phyloP scores from a whole-genome alignment of 345 rosid genomes.

The Ceriops tagal region DNA sequence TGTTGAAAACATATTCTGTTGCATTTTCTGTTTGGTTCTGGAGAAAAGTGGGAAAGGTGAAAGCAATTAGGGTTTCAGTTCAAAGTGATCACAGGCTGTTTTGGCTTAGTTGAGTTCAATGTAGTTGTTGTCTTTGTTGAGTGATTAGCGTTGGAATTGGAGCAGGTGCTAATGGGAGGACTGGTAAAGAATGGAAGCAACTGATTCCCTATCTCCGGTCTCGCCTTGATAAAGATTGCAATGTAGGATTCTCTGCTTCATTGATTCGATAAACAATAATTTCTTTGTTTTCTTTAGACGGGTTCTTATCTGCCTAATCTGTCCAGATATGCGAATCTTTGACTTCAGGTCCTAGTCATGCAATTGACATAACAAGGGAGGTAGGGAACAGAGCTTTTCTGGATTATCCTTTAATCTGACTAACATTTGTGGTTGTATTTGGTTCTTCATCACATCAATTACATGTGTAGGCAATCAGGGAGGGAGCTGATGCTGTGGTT shows the following conservation, averaged over 20 bases:
- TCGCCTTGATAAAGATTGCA: constrained; percentile 65
- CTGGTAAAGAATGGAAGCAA: constrained; percentile 87
- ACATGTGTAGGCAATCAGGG: constrained; percentile 65
- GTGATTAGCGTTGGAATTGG: constrained; percentile 10
- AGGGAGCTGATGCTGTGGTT: constrained; percentile 94
- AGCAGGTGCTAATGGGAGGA: constrained; percentile 89
- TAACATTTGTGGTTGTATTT: neutral
- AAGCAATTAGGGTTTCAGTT: neutral
- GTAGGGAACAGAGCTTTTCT: constrained; percentile 32
- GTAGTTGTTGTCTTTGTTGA: neutral
- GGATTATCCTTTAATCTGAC: constrained; percentile 18
- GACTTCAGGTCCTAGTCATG: constrained; percentile 93
- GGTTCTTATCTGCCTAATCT: neutral
- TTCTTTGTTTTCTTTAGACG: neutral
- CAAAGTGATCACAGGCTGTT: neutral
- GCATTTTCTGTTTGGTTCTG: constrained; percentile 3
- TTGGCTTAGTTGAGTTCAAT: neutral
- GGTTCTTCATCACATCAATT: neutral
- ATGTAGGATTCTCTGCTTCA: constrained; percentile 44
- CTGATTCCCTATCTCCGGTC: constrained; percentile 76
- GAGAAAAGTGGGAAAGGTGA: neutral
- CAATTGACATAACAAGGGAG: constrained; percentile 90
- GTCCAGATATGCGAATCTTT: constrained; percentile 74
- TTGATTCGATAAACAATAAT: neutral
- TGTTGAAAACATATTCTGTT: no score